Evolutionary conservation across 352 stramenopile genomes (phyloP).

Genomic region (Salisapilia sapeloensis): DNA sequence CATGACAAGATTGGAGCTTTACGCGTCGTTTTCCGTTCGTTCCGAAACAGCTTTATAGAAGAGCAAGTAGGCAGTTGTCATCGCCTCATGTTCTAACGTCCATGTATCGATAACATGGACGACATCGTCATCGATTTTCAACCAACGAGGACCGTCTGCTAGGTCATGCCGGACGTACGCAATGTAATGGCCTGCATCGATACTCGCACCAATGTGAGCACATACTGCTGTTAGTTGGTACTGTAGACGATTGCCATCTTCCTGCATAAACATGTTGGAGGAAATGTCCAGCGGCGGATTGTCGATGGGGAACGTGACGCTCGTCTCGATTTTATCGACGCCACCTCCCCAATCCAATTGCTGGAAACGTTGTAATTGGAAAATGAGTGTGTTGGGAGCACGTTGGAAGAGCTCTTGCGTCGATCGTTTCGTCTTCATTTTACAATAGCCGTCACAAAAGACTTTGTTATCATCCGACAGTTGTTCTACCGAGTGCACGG

Average conservation of each 20-base stretch:
- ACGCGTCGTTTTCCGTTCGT: no score
- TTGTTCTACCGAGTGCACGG: slow-evolving; percentile 31
- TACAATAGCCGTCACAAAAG: slow-evolving; percentile 48
- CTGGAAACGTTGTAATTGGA: slow-evolving; percentile 61
- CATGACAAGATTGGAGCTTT: no score
- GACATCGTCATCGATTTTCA: slow-evolving; percentile 54
- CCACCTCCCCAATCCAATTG: slow-evolving; percentile 11
- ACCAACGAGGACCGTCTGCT: slow-evolving; percentile 16
- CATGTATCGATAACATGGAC: slow-evolving; percentile 26
- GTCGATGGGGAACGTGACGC: slow-evolving; percentile 36
- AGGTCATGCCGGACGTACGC: slow-evolving; percentile 18
- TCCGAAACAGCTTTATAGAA: no score
- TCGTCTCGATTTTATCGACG: slow-evolving; percentile 31
- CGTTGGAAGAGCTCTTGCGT: slow-evolving; percentile 62
- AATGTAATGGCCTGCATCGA: slow-evolving; percentile 63
- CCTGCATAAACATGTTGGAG: slow-evolving; percentile 39
- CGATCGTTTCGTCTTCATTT: slow-evolving; percentile 38
- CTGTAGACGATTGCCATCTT: slow-evolving; percentile 13
- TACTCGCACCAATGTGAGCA: slow-evolving; percentile 37
- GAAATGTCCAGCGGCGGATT: slow-evolving; percentile 35
- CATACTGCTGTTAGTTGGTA: slow-evolving; percentile 57
- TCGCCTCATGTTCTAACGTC: slow-evolving; percentile 25
- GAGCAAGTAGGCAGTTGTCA: slow-evolving; percentile 48
- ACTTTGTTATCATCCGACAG: slow-evolving; percentile 46
- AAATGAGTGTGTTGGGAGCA: slow-evolving; percentile 23